A percentile compares a stretch with the other conserved stretches of the same genome.
Evolutionary conservation across 192 early-diverging fungal species (phyloP).

Genomic region (Coemansia sp.): DNA sequence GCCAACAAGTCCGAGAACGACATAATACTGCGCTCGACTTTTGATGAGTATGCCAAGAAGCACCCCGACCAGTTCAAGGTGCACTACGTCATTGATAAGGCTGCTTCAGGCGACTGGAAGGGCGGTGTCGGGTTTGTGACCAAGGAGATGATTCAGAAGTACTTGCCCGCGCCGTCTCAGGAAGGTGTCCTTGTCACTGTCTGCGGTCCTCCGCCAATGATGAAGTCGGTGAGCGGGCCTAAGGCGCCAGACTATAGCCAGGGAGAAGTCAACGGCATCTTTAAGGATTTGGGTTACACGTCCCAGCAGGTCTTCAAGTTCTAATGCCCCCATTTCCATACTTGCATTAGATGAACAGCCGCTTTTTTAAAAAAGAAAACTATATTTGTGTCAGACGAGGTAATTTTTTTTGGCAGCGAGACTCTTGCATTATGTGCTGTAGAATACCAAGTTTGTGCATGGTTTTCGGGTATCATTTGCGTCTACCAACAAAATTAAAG

Average conservation of each 20-base stretch:
- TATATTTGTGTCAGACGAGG: too few species aligned
- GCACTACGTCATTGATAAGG: conserved; percentile 66
- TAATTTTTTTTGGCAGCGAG: too few species aligned
- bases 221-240: conserved; percentile 68
- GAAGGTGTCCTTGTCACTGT: conserved; percentile 60
- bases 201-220: conserved; percentile 72
- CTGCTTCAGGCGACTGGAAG: conserved; percentile 61
- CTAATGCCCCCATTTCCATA: conserved; percentile 23
- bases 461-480: too few species aligned
- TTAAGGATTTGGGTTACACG: conserved; percentile 76
- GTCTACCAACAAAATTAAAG: too few species aligned
- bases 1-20: conserved; percentile 76
- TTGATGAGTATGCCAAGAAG: conserved; percentile 61
- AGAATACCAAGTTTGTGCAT: too few species aligned
- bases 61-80: conserved; percentile 66
- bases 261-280: conserved; percentile 78
- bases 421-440: too few species aligned
- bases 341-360: neutral
- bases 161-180: conserved; percentile 60
- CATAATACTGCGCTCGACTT: conserved; percentile 67
- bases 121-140: conserved; percentile 75
- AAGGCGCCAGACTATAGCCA: conserved; percentile 83
- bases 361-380: too few species aligned
- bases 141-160: conserved; percentile 65
- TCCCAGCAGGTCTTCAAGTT: conserved; percentile 81